Evolutionary conservation across 2,329 filamentous ascomycete species (phyloP).

Genomic region (Fusarium stilboides): DNA sequence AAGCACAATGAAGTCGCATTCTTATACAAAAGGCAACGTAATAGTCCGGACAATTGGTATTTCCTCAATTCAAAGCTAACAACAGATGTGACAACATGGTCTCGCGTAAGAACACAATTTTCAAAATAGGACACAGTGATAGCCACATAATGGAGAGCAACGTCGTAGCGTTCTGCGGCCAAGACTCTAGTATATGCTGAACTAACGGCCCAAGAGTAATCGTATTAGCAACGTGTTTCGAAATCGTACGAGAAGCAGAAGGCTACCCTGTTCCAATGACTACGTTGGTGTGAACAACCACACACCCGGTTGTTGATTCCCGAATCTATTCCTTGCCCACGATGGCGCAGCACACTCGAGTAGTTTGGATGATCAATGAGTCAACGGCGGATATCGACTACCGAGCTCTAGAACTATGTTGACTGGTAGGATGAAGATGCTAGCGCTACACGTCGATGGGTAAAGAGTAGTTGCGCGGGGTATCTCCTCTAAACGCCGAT

Average conservation of each 20-base stretch:
- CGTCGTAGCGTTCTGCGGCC: too few species aligned
- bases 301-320: constrained; percentile 44
- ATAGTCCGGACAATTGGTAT: too few species aligned
- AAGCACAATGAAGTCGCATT: too few species aligned
- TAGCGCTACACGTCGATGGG: background rate
- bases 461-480: constrained; percentile 33
- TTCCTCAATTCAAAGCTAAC: too few species aligned
- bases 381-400: constrained; percentile 8
- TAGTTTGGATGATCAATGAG: background rate
- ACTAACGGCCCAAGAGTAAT: too few species aligned
- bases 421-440: background rate
- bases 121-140: too few species aligned
- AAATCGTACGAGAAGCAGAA: background rate
- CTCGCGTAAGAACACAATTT: too few species aligned
- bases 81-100: too few species aligned
- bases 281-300: constrained; percentile 50
- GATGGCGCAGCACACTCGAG: background rate
- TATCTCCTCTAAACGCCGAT: constrained; percentile 40
- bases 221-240: background rate
- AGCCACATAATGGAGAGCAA: too few species aligned
- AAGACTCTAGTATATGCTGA: too few species aligned
- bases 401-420: background rate
- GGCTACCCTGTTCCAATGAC: constrained; percentile 54
- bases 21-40: too few species aligned
- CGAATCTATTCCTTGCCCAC: constrained; percentile 46